Base-by-base conservation (phyloP, 805 yeast genomes). In the Saccharomycopsis lassenensis region DNA sequence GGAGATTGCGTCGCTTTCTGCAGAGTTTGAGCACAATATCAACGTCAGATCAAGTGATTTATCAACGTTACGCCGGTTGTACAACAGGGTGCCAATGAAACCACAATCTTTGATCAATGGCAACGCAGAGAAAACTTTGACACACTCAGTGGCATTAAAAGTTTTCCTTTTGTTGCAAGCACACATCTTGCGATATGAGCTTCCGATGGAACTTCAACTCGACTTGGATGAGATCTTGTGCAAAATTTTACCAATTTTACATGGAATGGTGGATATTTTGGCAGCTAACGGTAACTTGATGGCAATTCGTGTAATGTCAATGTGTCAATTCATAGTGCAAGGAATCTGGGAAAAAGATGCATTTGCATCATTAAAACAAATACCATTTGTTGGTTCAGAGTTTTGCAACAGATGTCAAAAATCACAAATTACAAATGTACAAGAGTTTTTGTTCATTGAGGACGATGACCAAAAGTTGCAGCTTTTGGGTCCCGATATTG, bases 291-390 rank as follows among this genome's bases (percentile, higher is more conserved):
- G 96, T 0, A 63, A 69, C 46, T 57, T 87, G 49, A 80, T 75
- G 52, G 86, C 94, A 0, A 65, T 84, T 46, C 66, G 69, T 30
- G 89, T 84, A 0, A 82, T 91, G 82, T 96, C 91, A 52, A 52
- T 86, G 35, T 69, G 81, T 1, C 98, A 91, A 52, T 82, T 85
- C 93, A 57, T 84, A 5, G 72, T 79, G 1, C 97, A 89, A 54
- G 93, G 81, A 1, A 61, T 82, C 18, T 85, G 95, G 94, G 82
- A 74, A 46, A 63, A 74, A 5, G 94, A 82, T 38, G 71, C 71
- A 33, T 78, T 91, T 2, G 33, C 24, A n/a, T 40, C 46, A 3
- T 64, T 89, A 49, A 72, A 70, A 48, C 98, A 89, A 56, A 63
- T 89, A 24, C 98, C 98, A 2, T 68, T 61, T 47, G 71, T 86